Percentiles rank a stretch among this genome's conserved stretches.
Evolutionary conservation across 1,139 yeast species (phyloP).

Genomic region (Taphrina wiesneri): DNA sequence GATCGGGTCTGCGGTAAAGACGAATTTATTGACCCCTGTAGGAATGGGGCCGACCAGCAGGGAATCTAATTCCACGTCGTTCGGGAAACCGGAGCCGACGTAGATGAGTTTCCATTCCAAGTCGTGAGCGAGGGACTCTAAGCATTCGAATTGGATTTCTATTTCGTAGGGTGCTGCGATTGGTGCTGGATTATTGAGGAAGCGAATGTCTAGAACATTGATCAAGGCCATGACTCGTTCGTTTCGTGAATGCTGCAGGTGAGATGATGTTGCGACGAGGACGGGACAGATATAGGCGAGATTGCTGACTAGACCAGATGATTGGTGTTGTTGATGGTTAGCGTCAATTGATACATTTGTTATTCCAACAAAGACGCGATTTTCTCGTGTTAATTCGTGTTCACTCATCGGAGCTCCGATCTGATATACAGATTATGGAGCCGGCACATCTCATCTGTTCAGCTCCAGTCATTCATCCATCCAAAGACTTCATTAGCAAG

Average conservation of each 20-base stretch:
- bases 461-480: too few relatives aligned
- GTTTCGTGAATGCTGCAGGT: neutral
- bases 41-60: slow-evolving; percentile 97
- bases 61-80: slow-evolving; percentile 91
- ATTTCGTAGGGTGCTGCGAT: slow-evolving; percentile 92
- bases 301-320: neutral
- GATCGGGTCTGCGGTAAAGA: slow-evolving; percentile 94
- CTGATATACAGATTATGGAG: too few relatives aligned
- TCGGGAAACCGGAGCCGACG: slow-evolving; percentile 89
- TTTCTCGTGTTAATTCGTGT: slow-evolving; percentile 7
- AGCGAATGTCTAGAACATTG: slow-evolving; percentile 85
- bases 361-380: neutral
- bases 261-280: neutral
- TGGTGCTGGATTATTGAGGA: slow-evolving; percentile 90
- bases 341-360: too few relatives aligned
- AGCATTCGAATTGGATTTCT: slow-evolving; percentile 94
- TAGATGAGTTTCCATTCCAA: slow-evolving; percentile 96
- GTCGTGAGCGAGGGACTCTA: slow-evolving; percentile 69
- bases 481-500: too few relatives aligned
- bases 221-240: slow-evolving; percentile 43
- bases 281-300: too few relatives aligned
- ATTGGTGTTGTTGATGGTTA: neutral
- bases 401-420: neutral
- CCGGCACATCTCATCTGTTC: neutral
- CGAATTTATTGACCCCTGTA: slow-evolving; percentile 89